These are phyloP conservation scores for Colletotrichum tamarilloi DNA, from an alignment of 2,329 filamentous ascomycete species.

Conservation along the genomic window DNA sequence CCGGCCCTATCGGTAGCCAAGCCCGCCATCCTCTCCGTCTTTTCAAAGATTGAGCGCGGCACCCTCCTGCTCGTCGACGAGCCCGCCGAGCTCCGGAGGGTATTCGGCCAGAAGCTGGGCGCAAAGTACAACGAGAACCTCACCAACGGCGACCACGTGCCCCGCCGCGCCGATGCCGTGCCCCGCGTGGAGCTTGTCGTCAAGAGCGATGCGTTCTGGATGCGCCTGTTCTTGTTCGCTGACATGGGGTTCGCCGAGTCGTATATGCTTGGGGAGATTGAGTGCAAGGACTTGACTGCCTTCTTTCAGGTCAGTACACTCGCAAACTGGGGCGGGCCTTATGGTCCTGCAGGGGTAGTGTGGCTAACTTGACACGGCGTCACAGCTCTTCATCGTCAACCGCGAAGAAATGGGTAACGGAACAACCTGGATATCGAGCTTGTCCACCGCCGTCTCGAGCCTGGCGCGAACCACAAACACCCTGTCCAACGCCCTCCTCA, in stretches of 20 bases:
- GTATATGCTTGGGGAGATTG: conserved; percentile 79
- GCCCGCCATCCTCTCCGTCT: conserved; percentile 55
- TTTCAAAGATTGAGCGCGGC: conserved; percentile 59
- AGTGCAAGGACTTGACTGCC: conserved; percentile 72
- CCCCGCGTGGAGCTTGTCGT: conserved; percentile 67
- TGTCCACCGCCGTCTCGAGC: conserved; percentile 68
- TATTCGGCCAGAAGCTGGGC: conserved; percentile 59
- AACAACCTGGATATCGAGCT: conserved; percentile 68
- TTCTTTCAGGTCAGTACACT: conserved; percentile 71
- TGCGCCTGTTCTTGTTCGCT: conserved; percentile 74
- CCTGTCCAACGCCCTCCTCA: conserved; percentile 68
- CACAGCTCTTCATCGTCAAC: conserved; percentile 76
- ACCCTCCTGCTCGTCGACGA: conserved; percentile 61
- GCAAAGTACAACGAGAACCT: conserved; percentile 50
- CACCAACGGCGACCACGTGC: conserved; percentile 44
- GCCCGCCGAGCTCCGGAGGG: conserved; percentile 51
- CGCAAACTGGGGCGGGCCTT: too few relatives aligned
- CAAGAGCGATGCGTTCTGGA: conserved; percentile 76
- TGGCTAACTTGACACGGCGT: conserved; percentile 37
- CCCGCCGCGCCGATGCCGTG: conserved; percentile 46
- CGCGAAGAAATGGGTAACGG: conserved; percentile 73
- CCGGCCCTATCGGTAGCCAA: conserved; percentile 59
- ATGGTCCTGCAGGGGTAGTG: not conserved
- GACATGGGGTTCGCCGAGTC: conserved; percentile 82
- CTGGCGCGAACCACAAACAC: conserved; percentile 69